phyloP scores from a whole-genome alignment of 1,139 yeast genomes.

The Blastobotrys malaysiensis region DNA sequence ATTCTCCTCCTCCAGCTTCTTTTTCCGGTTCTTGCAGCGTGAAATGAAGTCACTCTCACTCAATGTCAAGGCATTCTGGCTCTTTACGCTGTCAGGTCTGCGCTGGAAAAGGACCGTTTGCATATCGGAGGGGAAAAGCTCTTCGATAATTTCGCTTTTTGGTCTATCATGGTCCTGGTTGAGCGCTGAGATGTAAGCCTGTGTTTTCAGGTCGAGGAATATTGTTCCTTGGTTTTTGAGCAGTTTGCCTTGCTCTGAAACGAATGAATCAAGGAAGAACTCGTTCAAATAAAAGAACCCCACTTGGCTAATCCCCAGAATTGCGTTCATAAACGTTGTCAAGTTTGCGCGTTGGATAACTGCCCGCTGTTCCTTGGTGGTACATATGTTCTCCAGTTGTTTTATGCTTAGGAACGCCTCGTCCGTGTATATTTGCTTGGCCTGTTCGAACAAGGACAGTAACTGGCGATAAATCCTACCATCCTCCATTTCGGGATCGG shows the following conservation, averaged over 20 bases:
- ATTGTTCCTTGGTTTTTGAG: constrained; percentile 75
- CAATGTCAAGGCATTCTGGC: constrained; percentile 46
- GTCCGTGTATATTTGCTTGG: constrained; percentile 27
- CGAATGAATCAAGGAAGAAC: constrained; percentile 73
- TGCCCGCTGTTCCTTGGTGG: constrained; percentile 9
- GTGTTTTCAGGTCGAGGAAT: constrained; percentile 84
- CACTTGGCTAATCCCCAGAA: constrained; percentile 75
- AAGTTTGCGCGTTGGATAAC: constrained; percentile 78
- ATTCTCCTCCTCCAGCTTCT: constrained; percentile 47
- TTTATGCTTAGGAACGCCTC: constrained; percentile 26
- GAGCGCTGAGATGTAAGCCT: constrained; percentile 85
- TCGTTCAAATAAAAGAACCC: constrained; percentile 86
- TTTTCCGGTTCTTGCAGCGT: constrained; percentile 65
- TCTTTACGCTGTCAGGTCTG: constrained; percentile 9
- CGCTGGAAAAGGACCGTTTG: constrained; percentile 47
- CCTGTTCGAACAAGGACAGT: constrained; percentile 66
- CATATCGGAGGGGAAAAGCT: constrained; percentile 56
- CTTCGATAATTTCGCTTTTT: constrained; percentile 64
- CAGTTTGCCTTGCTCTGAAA: constrained; percentile 47
- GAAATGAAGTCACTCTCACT: constrained; percentile 66
- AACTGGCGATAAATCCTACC: constrained; percentile 72
- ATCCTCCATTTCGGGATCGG: constrained; percentile 64
- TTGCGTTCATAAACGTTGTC: constrained; percentile 80
- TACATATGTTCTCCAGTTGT: constrained; percentile 12
- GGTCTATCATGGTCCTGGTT: constrained; percentile 55